Evolutionary conservation across 1,284 basidiomycete genomes (phyloP).

Genomic region (Lentinula novae-zelandiae): DNA sequence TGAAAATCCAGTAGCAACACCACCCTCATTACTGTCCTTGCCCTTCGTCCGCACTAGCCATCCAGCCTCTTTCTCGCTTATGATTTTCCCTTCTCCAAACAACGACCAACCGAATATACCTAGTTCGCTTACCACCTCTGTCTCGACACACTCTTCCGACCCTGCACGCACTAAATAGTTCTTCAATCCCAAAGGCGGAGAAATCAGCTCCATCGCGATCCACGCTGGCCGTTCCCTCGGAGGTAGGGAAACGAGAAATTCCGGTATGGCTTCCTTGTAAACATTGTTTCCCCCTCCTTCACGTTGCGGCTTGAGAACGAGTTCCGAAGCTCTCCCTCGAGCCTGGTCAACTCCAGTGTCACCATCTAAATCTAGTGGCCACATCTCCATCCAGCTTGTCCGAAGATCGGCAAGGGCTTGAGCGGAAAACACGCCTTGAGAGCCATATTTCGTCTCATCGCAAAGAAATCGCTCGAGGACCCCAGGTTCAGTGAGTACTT

Average conservation of each 20-base stretch:
- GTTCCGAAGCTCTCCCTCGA: conserved; percentile 44
- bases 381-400: conserved; percentile 79
- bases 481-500: conserved; percentile 76
- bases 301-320: conserved; percentile 93
- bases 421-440: conserved; percentile 27
- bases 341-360: conserved; percentile 55
- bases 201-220: conserved; percentile 93
- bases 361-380: conserved; percentile 60
- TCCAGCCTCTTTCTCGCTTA: conserved; percentile 66
- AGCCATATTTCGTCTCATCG: conserved; percentile 37
- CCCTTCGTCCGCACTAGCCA: conserved; percentile 93
- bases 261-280: conserved; percentile 81
- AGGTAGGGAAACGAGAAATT: conserved; percentile 65
- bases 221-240: conserved; percentile 68
- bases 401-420: conserved; percentile 50
- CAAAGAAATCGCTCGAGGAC: conserved; percentile 73
- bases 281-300: conserved; percentile 98
- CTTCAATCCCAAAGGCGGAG: conserved; percentile 62
- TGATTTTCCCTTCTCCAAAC: conserved; percentile 48
- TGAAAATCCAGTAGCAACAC: conserved; percentile 89
- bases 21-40: conserved; percentile 90
- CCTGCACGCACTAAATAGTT: conserved; percentile 75
- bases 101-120: conserved; percentile 91
- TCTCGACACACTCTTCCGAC: conserved; percentile 35
- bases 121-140: conserved; percentile 85